Evolutionary conservation across 2,329 filamentous ascomycete species (phyloP).

Genomic region (Microdochium bolleyi): DNA sequence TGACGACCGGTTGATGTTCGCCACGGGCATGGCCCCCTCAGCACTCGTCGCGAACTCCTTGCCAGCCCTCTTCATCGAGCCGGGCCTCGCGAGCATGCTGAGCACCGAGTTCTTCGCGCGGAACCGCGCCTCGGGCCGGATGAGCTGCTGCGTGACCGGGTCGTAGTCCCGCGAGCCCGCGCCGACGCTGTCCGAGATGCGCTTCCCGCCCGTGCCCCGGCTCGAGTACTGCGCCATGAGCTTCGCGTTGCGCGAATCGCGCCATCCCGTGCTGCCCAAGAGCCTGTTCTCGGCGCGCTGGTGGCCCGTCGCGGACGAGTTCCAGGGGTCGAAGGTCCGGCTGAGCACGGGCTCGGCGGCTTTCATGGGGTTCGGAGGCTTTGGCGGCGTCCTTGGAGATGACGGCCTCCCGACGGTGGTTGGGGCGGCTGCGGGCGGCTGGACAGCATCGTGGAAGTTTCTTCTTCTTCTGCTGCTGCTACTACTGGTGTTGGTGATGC

Average conservation of each 20-base stretch:
- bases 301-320: slow-evolving; percentile 68
- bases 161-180: slow-evolving; percentile 52
- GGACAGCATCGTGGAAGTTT: not conserved
- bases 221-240: slow-evolving; percentile 60
- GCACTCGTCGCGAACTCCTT: slow-evolving; percentile 1
- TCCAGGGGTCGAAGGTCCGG: slow-evolving; percentile 58
- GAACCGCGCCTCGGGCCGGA: slow-evolving; percentile 32
- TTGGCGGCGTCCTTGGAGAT: slow-evolving; percentile 1
- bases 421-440: not conserved
- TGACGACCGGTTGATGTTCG: slow-evolving; percentile 6
- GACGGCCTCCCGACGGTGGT: not conserved
- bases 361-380: slow-evolving; percentile 13
- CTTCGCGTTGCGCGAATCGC: slow-evolving; percentile 60
- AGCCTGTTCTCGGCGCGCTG: slow-evolving; percentile 65
- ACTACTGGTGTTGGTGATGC: no score
- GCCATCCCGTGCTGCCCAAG: slow-evolving; percentile 57
- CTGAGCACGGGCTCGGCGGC: slow-evolving; percentile 32
- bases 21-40: not conserved
- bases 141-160: slow-evolving; percentile 30
- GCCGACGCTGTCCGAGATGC: slow-evolving; percentile 58
- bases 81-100: slow-evolving; percentile 45
- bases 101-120: slow-evolving; percentile 35
- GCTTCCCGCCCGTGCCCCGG: slow-evolving; percentile 46
- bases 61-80: slow-evolving; percentile 25
- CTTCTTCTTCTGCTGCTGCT: not conserved